Base-by-base conservation (phyloP, 1,139 yeast genomes). In the Yamadazyma kanchanaburiensis region DNA sequence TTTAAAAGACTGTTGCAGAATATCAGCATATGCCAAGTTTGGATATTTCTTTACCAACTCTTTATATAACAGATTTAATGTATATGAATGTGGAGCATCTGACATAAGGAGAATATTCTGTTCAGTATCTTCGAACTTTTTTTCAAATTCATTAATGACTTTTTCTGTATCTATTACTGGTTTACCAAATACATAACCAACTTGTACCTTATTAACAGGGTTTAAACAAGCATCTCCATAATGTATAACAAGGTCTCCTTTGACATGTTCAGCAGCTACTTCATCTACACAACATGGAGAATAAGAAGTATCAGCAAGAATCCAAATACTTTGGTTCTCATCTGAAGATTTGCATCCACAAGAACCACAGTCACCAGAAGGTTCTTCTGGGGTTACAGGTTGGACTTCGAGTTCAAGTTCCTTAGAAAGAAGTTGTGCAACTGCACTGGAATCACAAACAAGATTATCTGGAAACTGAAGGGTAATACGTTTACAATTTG, bases 271-370 rank as follows among this genome's bases (percentile, higher is more conserved):
- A 1, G 96, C 95, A 0, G 98, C 97, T 14, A 91, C 95, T 49
- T 88, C 96, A 54, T 91, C 99, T 11, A 91, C 84, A 60, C 99
- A 91, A 55, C 98, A 91, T 0, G 96, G 72, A 15, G 96, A 86
- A 48, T 91, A 94, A 0, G 96, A 87, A 0, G 98, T 89, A 49
- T 94, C 99, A 0, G 97, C 99, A 24, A 91, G 60, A 11, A 82
- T 70, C 88, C 88, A 82, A 25, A 42, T 29, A 15, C 36, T 38
- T 26, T 38, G 43, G 13, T 12, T n/a, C 15, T 21, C 25, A 21
- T 13, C 30, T 10, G 18, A 14, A 5, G 25, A 10, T n/a, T n/a
- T n/a, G n/a, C n/a, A n/a, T n/a, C n/a, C n/a, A 18, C 20, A 18
- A 10, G 9, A 18, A 8, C 20, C 20, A 10, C 28, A 12, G 11